Conservation (phyloP, 129 eudicot species). For the Centrapalus pauciflorus region DNA sequence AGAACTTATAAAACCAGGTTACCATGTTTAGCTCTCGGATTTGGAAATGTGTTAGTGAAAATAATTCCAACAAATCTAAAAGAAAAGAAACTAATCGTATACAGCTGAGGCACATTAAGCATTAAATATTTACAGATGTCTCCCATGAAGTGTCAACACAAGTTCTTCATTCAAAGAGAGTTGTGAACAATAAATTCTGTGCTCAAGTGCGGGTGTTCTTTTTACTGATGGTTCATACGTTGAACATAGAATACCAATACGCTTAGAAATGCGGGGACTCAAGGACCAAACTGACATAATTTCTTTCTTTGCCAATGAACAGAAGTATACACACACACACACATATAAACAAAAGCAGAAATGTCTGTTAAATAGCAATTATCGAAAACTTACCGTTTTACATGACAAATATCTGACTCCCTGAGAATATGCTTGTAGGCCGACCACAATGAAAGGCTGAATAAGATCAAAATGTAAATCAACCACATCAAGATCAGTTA, state of each 20-base stretch:
- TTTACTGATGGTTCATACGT: neutral
- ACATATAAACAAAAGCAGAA: neutral
- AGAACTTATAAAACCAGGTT: neutral
- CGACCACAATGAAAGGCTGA: conserved; percentile 80
- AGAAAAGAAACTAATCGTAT: neutral
- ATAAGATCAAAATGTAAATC: conserved; percentile 18
- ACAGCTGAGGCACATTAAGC: neutral
- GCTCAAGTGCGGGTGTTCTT: neutral
- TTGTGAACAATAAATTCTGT: neutral
- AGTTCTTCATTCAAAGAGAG: neutral
- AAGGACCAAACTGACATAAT: neutral
- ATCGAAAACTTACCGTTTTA: conserved; percentile 66
- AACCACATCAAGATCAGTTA: conserved; percentile 11
- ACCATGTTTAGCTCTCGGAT: neutral
- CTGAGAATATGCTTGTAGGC: conserved; percentile 74
- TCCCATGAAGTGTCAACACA: neutral
- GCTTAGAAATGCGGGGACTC: neutral
- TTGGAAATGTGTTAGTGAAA: neutral
- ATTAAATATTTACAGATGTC: neutral
- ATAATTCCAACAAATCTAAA: neutral
- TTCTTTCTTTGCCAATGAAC: neutral
- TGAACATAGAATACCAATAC: neutral
- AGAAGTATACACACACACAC: too few species aligned
- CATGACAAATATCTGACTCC: conserved; percentile 65
- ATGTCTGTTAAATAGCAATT: conserved; percentile 2